These are phyloP conservation scores for Yamadazyma taylorii DNA, from an alignment of 1,139 yeast species.

Conservation along the genomic window DNA sequence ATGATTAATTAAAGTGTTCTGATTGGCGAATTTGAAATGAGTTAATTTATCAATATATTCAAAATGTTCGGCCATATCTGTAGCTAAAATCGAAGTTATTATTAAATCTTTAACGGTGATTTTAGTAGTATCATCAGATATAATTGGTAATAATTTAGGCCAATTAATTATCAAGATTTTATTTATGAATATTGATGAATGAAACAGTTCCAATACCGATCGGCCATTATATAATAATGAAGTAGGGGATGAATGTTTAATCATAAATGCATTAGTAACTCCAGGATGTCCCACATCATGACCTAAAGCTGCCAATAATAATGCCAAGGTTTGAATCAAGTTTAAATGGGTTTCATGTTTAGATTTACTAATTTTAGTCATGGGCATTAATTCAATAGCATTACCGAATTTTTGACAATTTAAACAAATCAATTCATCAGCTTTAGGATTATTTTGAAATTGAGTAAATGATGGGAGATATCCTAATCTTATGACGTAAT, in stretches of 20 bases:
- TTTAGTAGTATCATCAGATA: constrained; percentile 19
- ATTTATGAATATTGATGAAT: constrained; percentile 64
- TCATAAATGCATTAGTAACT: constrained; percentile 74
- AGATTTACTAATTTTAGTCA: constrained; percentile 9
- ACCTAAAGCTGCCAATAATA: constrained; percentile 83
- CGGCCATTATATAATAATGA: constrained; percentile 61
- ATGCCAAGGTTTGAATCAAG: constrained; percentile 53
- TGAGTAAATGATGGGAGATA: constrained; percentile 46
- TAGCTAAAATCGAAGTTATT: constrained; percentile 65
- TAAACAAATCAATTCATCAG: constrained; percentile 22
- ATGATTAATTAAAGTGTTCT: constrained; percentile 1
- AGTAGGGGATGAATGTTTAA: constrained; percentile 62
- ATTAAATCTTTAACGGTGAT: constrained; percentile 31
- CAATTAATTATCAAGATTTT: constrained; percentile 60
- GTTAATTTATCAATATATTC: constrained; percentile 59
- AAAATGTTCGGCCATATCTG: constrained; percentile 92
- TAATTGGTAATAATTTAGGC: constrained; percentile 49
- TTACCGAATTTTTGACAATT: constrained; percentile 17
- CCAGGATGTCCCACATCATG: constrained; percentile 99
- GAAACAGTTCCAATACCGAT: constrained; percentile 83
- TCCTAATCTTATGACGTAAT: constrained; percentile 51
- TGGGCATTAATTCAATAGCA: constrained; percentile 17
- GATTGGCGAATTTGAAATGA: constrained; percentile 12
- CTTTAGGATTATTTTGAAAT: constrained; percentile 31
- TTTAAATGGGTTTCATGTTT: constrained; percentile 25